Base-by-base conservation (phyloP, 2,329 filamentous ascomycete genomes). In the Trichoderma cornu-damae region DNA sequence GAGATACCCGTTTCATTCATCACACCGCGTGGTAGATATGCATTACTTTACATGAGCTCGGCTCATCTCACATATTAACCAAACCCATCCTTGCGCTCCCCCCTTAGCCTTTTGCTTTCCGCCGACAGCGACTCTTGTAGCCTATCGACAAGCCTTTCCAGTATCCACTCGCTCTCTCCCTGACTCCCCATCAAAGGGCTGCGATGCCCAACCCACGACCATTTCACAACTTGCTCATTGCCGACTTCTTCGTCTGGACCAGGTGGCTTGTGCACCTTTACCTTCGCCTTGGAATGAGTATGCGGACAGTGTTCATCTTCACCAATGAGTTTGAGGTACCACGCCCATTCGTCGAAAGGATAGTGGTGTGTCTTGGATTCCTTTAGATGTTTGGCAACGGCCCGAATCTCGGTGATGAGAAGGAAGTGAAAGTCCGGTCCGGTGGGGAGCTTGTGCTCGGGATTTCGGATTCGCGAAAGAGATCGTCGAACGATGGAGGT, bases 301-400 rank as follows among this genome's bases (percentile, higher is more conserved):
- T 42, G 1, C 2, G 56, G 7, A 14, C 18, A 32, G 14, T 43
- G 56, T 24, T 58, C 56, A 37, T 58, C 56, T 34, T 58, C 56
- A 11, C 56, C 56, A 14, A 58, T 44, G 30, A 96, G 77, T 20
- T 83, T 81, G 6, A 92, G 85, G 64, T 90, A 94, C 75, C 89
- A 89, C 0, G 88, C 87, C 92, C 91, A 96, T 68, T 96, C 87
- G 63, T 91, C 84, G 61, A 91, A 96, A 0, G 76, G 78, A 68
- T 96, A 96, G 54, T 79, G 80, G 56, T 84, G 85, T 0, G 16
- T 14, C 30, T 54, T 54, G 12, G 32, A 14, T 24, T 38, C 56
- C 11, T 42, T 53, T 7, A 47, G 4, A 16, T 54, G 49, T 3
- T 38, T 47, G 4, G 49, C 49, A 16, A 58, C 49, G 5, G 14